Evolutionary conservation across 768 basidiomycete species (phyloP).

Genomic region (Leccinellum albellum): DNA sequence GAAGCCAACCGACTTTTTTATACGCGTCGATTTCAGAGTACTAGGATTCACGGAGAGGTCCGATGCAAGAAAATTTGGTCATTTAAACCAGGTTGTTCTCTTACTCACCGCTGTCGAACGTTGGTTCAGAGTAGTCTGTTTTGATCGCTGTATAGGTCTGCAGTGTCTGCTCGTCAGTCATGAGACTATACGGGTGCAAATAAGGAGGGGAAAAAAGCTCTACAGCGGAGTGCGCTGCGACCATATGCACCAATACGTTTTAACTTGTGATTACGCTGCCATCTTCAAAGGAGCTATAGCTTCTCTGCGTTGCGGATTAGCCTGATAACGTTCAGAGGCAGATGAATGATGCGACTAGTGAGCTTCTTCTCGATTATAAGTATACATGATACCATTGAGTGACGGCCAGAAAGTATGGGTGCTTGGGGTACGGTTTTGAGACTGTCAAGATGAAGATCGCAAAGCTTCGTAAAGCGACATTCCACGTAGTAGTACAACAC

Average conservation of each 20-base stretch:
- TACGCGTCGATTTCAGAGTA: conserved; percentile 25
- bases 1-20: conserved; percentile 38
- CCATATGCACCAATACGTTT: conserved; percentile 46
- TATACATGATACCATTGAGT: too few relatives aligned
- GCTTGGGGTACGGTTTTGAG: too few relatives aligned
- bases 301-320: conserved; percentile 30
- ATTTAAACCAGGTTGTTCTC: conserved; percentile 35
- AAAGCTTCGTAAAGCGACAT: too few relatives aligned
- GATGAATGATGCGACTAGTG: conserved; percentile 33
- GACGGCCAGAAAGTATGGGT: too few relatives aligned
- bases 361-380: conserved; percentile 32
- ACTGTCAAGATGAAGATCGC: too few relatives aligned
- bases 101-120: conserved; percentile 21
- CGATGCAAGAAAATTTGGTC: conserved; percentile 32
- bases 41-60: conserved; percentile 33
- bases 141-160: conserved; percentile 42
- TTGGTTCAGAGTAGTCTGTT: conserved; percentile 44
- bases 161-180: too few relatives aligned
- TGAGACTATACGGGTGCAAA: too few relatives aligned
- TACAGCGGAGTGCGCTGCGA: conserved; percentile 42
- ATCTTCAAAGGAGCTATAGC: conserved; percentile 34
- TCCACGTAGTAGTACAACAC: too few relatives aligned
- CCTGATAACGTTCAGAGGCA: conserved; percentile 39
- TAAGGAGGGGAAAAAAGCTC: conserved; percentile 3
- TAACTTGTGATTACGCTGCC: conserved; percentile 42